Percentiles rank a stretch among this genome's conserved stretches.
Evolutionary conservation across 768 basidiomycete species (phyloP).

Genomic region (Calocybe indica): DNA sequence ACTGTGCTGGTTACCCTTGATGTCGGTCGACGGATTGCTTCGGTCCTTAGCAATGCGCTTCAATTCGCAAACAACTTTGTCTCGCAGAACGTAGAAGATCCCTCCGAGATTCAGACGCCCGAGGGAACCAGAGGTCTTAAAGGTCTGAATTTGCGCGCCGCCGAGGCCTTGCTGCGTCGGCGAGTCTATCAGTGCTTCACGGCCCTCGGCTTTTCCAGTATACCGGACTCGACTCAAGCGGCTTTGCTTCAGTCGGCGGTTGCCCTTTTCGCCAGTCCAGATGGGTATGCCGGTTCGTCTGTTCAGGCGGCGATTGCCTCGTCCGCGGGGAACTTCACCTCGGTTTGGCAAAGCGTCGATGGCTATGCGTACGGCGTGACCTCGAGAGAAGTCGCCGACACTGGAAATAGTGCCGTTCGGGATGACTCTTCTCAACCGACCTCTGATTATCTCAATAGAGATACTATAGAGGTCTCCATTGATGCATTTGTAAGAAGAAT

Average conservation of each 20-base stretch:
- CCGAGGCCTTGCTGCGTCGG: constrained; percentile 79
- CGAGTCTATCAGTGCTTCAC: constrained; percentile 89
- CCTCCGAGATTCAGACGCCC: constrained; percentile 33
- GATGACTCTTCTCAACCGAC: constrained; percentile 24
- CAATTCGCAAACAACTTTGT: constrained; percentile 84
- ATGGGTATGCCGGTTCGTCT: constrained; percentile 74
- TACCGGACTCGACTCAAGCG: constrained; percentile 79
- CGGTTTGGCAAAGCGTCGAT: constrained; percentile 82
- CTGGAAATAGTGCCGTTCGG: constrained; percentile 28
- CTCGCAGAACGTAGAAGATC: constrained; percentile 63
- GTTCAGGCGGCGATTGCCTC: constrained; percentile 91
- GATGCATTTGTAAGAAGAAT: constrained; percentile 59
- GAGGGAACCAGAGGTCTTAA: constrained; percentile 17
- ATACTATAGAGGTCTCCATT: constrained; percentile 75
- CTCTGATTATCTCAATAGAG: constrained; percentile 60
- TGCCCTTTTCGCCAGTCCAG: constrained; percentile 79
- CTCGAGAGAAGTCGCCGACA: constrained; percentile 48
- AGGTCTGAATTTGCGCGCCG: constrained; percentile 59
- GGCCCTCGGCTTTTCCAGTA: constrained; percentile 68
- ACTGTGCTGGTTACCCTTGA: constrained; percentile 80
- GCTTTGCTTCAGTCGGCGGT: constrained; percentile 78
- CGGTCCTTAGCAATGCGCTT: constrained; percentile 85
- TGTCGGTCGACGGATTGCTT: constrained; percentile 82
- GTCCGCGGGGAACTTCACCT: constrained; percentile 75
- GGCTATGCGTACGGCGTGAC: constrained; percentile 93